Evolutionary conservation across 2,329 filamentous ascomycete species (phyloP), one percentile per base, ranked within the genome.

Genomic region (Emmonsiellopsis sp.): DNA sequence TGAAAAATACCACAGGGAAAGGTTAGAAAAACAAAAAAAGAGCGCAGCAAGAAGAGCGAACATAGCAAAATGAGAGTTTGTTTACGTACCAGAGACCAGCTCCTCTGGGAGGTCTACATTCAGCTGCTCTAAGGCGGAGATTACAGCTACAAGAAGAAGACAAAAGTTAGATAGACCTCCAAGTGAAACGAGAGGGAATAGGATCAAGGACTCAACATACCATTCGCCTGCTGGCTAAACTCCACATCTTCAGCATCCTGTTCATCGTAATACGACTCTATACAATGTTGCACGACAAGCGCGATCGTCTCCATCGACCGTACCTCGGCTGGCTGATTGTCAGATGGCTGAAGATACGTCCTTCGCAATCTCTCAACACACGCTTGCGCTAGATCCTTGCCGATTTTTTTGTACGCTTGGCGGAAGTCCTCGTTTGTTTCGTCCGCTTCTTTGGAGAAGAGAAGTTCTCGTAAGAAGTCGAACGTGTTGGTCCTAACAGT

Each of bases 401-500:
- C 68, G 39, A 71, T 60, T 6, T 56, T 56, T 6, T 52, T 52
- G 53, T 65, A 62, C 39, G 58, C 66, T 3, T 62, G 52, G 43
- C 62, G 60, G 54, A 58, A 61, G 10, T 65, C 61, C 7, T 67
- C 62, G 14, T 55, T 54, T 13, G 57, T 51, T 51, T 67, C 65
- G 39, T 66, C 65, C 36, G 58, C 55, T 43, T 67, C 65, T 42
- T 62, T 66, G 43, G 61, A 62, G 56, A 78, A 76, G 14, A 78
- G 56, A 27, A 74, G 62, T 17, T 65, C 61, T 36, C 68, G 68
- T 39, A 78, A 56, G 49, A 77, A 61, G 10, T 72, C 69, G 46
- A 74, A 64, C 0, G 77, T 76, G 43, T 67, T 68, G 36, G 65
- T 63, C 36, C 78, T 71, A 27, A 81, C 72, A 3, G 60, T 57